Conservation (phyloP, 2,329 filamentous ascomycete genomes). For the Xylariaceae sp. region DNA sequence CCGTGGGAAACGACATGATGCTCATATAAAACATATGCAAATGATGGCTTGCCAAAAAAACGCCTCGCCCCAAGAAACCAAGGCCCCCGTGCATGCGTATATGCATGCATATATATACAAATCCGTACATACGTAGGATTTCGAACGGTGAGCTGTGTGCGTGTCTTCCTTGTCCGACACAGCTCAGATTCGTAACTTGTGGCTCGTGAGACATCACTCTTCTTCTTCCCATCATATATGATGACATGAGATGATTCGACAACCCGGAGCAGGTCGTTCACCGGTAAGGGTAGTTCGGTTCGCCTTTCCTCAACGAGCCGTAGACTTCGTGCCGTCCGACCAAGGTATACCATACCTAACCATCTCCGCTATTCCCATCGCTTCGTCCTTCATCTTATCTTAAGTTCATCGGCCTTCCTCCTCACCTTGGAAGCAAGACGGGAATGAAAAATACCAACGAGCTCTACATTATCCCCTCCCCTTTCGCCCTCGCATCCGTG, state of each 20-base stretch:
- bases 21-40: slow-evolving; percentile 9
- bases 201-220: slow-evolving; percentile 7
- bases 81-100: not conserved
- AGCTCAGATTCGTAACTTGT: slow-evolving; percentile 11
- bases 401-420: too few species aligned
- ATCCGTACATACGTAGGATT: not conserved
- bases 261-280: too few species aligned
- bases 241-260: not conserved
- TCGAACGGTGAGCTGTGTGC: not conserved
- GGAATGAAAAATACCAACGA: too few species aligned
- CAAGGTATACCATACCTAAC: too few species aligned
- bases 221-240: not conserved
- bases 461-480: too few species aligned
- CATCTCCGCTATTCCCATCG: not conserved
- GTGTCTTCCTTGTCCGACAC: not conserved
- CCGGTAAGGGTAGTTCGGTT: not conserved
- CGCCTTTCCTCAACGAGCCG: not conserved
- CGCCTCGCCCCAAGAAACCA: not conserved
- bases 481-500: too few species aligned
- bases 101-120: not conserved
- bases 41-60: not conserved
- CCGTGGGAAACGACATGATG: not conserved
- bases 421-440: too few species aligned
- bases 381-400: too few species aligned
- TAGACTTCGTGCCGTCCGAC: not conserved